A percentile compares a stretch with the other conserved stretches of the same genome.
These are phyloP conservation scores for Colletotrichum tropicale DNA, from an alignment of 2,329 filamentous ascomycete genomes.

Conservation along the genomic window DNA sequence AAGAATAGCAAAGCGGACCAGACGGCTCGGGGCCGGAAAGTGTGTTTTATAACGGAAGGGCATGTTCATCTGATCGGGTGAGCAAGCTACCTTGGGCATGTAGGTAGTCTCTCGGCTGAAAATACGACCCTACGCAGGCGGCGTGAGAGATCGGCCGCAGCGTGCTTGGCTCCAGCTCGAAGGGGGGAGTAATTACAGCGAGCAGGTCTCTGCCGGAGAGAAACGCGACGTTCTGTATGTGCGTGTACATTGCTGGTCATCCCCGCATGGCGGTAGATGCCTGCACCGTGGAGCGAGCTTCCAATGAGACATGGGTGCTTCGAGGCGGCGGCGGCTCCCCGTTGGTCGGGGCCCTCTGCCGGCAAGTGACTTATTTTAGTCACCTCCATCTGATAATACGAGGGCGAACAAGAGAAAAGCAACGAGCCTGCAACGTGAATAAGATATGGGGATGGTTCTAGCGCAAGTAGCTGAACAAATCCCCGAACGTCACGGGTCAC, in stretches of 20 bases:
- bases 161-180: not conserved
- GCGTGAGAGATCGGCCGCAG: not conserved
- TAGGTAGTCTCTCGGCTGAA: not conserved
- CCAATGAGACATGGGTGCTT: not conserved
- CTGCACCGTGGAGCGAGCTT: not conserved
- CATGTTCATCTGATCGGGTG: not conserved
- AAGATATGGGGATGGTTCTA: not conserved
- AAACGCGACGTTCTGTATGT: not conserved
- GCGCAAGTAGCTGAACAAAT: not conserved
- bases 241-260: not conserved
- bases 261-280: not conserved
- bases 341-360: not conserved
- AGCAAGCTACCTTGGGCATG: not conserved
- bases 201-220: not conserved
- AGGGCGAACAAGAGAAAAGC: conserved; percentile 5
- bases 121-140: not conserved
- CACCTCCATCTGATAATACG: conserved; percentile 1
- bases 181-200: not conserved
- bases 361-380: not conserved
- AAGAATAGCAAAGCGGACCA: not conserved
- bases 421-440: not conserved
- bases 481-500: not conserved
- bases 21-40: not conserved
- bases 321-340: not conserved
- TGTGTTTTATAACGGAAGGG: conserved; percentile 13